Conservation (phyloP, 2,329 filamentous ascomycete genomes). For the Colletotrichum sp. region DNA sequence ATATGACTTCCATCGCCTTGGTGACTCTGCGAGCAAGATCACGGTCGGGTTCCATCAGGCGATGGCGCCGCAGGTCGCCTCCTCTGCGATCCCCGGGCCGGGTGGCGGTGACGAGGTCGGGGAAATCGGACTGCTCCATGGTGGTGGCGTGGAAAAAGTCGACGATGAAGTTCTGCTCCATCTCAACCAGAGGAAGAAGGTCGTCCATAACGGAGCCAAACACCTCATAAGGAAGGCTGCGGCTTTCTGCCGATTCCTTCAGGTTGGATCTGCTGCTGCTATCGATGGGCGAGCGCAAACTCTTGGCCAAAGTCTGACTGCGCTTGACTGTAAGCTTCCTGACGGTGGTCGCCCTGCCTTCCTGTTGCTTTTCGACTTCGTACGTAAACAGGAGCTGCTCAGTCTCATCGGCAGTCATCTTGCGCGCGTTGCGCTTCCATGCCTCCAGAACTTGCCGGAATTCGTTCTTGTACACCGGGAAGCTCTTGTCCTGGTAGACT, state of each 20-base stretch:
- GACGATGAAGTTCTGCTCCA: slow-evolving; percentile 97
- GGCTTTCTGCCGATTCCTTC: slow-evolving; percentile 64
- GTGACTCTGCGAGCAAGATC: slow-evolving; percentile 83
- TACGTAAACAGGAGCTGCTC: slow-evolving; percentile 86
- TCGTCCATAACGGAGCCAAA: slow-evolving; percentile 84
- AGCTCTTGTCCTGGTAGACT: slow-evolving; percentile 79
- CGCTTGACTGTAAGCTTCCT: slow-evolving; percentile 93
- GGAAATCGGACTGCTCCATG: slow-evolving; percentile 80
- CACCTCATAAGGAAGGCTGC: slow-evolving; percentile 78
- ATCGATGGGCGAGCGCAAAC: slow-evolving; percentile 72
- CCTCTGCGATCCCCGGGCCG: slow-evolving; percentile 72
- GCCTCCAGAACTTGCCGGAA: slow-evolving; percentile 78
- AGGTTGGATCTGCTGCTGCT: slow-evolving; percentile 57
- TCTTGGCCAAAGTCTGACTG: slow-evolving; percentile 83
- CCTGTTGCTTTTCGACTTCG: slow-evolving; percentile 83
- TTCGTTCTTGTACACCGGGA: slow-evolving; percentile 79
- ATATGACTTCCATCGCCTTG: slow-evolving; percentile 89
- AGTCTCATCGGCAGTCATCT: slow-evolving; percentile 74
- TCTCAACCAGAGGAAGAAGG: slow-evolving; percentile 80
- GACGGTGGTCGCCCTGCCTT: slow-evolving; percentile 76
- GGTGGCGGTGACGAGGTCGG: slow-evolving; percentile 73
- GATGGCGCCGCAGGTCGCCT: slow-evolving; percentile 74
- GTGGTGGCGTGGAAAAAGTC: slow-evolving; percentile 97
- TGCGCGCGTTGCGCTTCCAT: slow-evolving; percentile 82
- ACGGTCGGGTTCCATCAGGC: slow-evolving; percentile 87